Conservation (phyloP, 2,329 filamentous ascomycete species). For the Fusarium virguliforme region DNA sequence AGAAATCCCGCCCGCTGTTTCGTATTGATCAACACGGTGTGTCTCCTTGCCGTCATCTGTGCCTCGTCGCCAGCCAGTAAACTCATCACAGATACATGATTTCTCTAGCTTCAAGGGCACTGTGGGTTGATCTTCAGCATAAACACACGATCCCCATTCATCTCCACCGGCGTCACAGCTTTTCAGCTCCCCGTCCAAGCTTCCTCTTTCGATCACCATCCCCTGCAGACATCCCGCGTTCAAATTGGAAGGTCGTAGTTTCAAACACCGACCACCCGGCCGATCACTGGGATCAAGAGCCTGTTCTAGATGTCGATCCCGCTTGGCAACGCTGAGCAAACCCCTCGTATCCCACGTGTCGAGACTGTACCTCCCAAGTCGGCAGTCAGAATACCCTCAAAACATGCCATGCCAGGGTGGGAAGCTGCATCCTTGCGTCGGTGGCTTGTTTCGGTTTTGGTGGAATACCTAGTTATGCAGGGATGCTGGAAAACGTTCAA, state of each 20-base stretch:
- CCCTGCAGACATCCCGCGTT: neutral
- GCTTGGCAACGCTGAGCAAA: conserved; percentile 14
- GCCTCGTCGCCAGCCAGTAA: conserved; percentile 1
- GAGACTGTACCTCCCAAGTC: conserved; percentile 3
- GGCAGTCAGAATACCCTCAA: conserved; percentile 8
- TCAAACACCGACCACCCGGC: conserved; percentile 15
- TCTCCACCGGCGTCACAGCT: conserved; percentile 22
- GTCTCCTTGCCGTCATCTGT: neutral
- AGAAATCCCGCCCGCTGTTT: conserved; percentile 24
- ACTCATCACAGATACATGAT: neutral
- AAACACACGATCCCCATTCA: conserved; percentile 7
- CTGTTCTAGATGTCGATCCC: conserved; percentile 17
- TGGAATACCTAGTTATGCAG: neutral
- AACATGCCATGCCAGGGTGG: conserved; percentile 1
- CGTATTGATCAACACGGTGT: conserved; percentile 29
- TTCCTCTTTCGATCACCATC: neutral
- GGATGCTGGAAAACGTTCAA: conserved; percentile 20
- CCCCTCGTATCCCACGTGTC: conserved; percentile 10
- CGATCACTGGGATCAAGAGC: conserved; percentile 24
- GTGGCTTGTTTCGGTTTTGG: conserved; percentile 27
- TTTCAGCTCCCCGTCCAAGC: conserved; percentile 34
- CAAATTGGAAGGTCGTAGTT: conserved; percentile 11
- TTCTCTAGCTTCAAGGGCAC: conserved; percentile 8
- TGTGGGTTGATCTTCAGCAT: conserved; percentile 31
- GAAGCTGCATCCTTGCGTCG: conserved; percentile 15